Conservation (phyloP, 345 rosid genomes). For the Excoecaria cochinchinensis region DNA sequence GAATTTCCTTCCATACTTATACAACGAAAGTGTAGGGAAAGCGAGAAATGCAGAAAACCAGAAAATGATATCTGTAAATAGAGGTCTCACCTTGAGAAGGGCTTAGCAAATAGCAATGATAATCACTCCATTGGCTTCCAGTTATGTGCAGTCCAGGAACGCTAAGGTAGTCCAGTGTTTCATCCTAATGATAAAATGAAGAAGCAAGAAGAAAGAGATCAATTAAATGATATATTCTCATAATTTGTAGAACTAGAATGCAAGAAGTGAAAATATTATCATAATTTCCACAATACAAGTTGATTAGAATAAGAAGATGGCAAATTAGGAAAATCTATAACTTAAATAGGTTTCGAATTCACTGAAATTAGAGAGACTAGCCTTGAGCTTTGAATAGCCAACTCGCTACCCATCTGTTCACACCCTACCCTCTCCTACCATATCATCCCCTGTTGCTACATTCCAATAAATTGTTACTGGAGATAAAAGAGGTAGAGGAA, state of each 20-base stretch:
- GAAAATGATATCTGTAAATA: neutral
- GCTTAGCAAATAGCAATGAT: conserved; percentile 87
- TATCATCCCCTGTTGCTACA: too few relatives aligned
- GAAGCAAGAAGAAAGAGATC: conserved; percentile 2
- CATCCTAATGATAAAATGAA: conserved; percentile 53
- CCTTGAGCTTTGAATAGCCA: conserved; percentile 93
- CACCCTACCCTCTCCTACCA: too few relatives aligned
- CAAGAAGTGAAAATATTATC: too few relatives aligned
- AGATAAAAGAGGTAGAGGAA: too few relatives aligned
- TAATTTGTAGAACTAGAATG: too few relatives aligned
- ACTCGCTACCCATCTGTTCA: conserved; percentile 99
- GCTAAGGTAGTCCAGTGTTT: conserved; percentile 86
- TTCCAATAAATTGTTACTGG: too few relatives aligned
- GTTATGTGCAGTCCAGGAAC: conserved; percentile 90
- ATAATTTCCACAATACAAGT: too few relatives aligned
- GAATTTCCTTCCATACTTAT: too few relatives aligned
- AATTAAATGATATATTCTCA: too few relatives aligned
- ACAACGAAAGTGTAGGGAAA: too few relatives aligned
- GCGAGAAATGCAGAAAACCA: neutral
- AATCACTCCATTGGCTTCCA: conserved; percentile 89
- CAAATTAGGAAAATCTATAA: too few relatives aligned
- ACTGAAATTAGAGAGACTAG: conserved; percentile 12
- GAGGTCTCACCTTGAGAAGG: conserved; percentile 66
- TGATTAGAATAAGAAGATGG: too few relatives aligned
- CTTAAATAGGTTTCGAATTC: neutral